Base-by-base conservation (phyloP, 345 rosid genomes). In the Melaleuca quinquenervia region DNA sequence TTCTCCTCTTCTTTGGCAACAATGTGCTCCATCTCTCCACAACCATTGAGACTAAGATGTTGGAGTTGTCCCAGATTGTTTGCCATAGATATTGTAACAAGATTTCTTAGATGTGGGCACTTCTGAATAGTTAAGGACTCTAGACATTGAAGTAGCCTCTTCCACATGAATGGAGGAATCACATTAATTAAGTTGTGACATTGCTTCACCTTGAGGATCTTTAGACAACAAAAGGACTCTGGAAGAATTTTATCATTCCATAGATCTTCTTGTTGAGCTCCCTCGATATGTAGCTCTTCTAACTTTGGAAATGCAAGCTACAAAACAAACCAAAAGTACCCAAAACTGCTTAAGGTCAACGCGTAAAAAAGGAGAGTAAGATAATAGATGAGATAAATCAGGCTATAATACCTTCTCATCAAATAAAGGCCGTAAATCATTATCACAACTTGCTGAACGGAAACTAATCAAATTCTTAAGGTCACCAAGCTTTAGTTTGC, bases 371-470 rank as follows among this genome's bases (percentile, higher is more conserved):
- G 5, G n/a, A 55, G 4, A 55, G 27, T 21, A 55, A 22, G 1
- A 55, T 55, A 55, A 22, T 11, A 22, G 0, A 55, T 55, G 0
- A 9, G 13, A 9, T 56, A 26, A 26, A 56, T 56, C 1, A 0
- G 64, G 16, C 24, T 24, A 24, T 11, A 27, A 24, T 56, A 58
- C 64, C 64, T 58, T 58, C 32, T 58, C 32, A 58, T 58, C 32
- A 58, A 58, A 58, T 58, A 58, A 32, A 5, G 64, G 64, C 11
- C 26, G 0, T 26, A 56, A 56, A 3, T 15, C 32, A 58, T 7
- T 0, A 26, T 7, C 32, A 11, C 32, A 58, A 11, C 1, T 26
- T 3, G 26, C 27, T 55, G 0, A 24, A 24, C 16, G 0, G 1
- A 58, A 58, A 0, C 64, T 4, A 26, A 26, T 26, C 16, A 58